A percentile compares a stretch with the other conserved stretches of the same genome.
Evolutionary conservation across 163 green algal species (phyloP).

Genomic region (Chlorella variabilis): DNA sequence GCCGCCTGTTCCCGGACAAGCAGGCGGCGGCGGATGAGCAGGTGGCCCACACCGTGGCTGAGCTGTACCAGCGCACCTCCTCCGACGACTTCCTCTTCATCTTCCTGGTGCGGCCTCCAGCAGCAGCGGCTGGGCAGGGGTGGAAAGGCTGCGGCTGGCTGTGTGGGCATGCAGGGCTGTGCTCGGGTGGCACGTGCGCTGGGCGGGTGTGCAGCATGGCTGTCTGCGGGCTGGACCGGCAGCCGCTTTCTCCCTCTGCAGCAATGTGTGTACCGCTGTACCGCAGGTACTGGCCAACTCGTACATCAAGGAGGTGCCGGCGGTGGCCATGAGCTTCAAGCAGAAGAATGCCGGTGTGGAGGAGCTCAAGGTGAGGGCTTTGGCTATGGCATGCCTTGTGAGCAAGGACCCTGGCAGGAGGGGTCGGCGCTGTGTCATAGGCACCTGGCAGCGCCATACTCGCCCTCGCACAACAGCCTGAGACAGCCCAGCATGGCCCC

Average conservation of each 20-base stretch:
- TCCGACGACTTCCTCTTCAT: constrained; percentile 84
- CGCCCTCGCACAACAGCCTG: too few relatives aligned
- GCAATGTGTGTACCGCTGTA: too few relatives aligned
- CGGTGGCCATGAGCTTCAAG: constrained; percentile 27
- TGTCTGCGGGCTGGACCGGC: too few relatives aligned
- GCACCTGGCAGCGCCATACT: too few relatives aligned
- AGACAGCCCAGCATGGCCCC: too few relatives aligned
- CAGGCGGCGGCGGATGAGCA: constrained; percentile 5
- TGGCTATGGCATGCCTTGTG: too few relatives aligned
- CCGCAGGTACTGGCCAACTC: constrained; percentile 33
- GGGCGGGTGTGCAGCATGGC: too few relatives aligned
- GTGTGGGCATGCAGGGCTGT: not conserved
- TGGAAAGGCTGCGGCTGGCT: too few relatives aligned
- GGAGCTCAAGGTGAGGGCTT: constrained; percentile 14
- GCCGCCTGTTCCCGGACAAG: not conserved
- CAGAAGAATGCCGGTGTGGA: constrained; percentile 24
- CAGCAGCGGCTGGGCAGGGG: not conserved
- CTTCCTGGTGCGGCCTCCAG: constrained; percentile 59
- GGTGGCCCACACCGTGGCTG: constrained; percentile 36
- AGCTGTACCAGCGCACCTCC: constrained; percentile 61
- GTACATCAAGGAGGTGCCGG: constrained; percentile 26
- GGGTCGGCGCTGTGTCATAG: too few relatives aligned
- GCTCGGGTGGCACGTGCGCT: too few relatives aligned
- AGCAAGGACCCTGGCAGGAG: too few relatives aligned
- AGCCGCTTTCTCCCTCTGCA: too few relatives aligned